Percentiles rank a stretch among this genome's conserved stretches.
phyloP scores from a whole-genome alignment of 2,329 filamentous ascomycete genomes.

The Alternaria burnsii region DNA sequence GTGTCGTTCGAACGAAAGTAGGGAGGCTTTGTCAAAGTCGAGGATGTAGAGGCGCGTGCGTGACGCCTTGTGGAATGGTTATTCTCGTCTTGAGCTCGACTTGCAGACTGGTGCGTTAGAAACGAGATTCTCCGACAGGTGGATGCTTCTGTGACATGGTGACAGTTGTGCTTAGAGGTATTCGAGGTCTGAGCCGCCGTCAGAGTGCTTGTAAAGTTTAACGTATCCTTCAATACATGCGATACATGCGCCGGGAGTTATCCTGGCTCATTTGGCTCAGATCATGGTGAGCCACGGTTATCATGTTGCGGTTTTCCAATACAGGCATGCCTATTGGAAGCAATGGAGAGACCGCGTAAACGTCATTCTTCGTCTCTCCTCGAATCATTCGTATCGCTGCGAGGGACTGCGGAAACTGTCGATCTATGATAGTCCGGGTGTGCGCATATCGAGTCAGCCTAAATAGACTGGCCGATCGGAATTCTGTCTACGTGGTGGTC shows the following conservation, averaged over 20 bases:
- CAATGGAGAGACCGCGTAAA: neutral
- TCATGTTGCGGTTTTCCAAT: neutral
- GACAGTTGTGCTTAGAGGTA: neutral
- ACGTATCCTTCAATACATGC: neutral
- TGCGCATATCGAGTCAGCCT: neutral
- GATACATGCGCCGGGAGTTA: too few relatives aligned
- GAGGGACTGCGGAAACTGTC: neutral
- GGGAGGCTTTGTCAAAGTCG: too few relatives aligned
- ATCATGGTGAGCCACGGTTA: neutral
- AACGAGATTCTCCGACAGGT: too few relatives aligned
- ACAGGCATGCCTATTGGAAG: neutral
- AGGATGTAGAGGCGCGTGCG: too few relatives aligned
- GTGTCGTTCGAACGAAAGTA: too few relatives aligned
- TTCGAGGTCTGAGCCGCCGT: neutral
- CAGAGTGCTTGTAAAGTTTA: neutral
- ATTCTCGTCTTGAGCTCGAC: too few relatives aligned
- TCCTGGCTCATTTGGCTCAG: neutral
- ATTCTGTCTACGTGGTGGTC: neutral
- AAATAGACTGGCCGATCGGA: too few relatives aligned
- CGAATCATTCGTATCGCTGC: too few relatives aligned
- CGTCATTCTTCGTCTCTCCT: neutral
- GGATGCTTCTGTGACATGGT: neutral
- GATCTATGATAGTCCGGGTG: too few relatives aligned
- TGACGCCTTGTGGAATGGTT: too few relatives aligned
- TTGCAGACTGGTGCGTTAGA: too few relatives aligned